A percentile compares a stretch with the other conserved stretches of the same genome.
Evolutionary conservation across 108 stramenopile species (phyloP).

Genomic region (Ochromonas danica): DNA sequence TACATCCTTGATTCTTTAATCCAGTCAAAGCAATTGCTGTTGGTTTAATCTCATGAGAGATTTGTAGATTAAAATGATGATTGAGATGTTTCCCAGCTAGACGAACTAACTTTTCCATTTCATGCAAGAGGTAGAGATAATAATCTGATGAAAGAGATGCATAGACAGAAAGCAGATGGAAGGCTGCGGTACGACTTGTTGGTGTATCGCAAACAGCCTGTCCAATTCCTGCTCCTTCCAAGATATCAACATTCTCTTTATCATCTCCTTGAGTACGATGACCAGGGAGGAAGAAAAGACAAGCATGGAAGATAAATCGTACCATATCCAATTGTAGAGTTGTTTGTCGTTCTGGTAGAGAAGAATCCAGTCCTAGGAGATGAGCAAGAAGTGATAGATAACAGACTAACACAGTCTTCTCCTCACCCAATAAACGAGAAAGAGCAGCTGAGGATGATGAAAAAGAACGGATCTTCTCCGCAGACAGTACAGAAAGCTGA

Average conservation of each 20-base stretch:
- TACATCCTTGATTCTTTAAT: slow-evolving; percentile 94
- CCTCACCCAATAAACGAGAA: no score
- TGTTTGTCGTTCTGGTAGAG: no score
- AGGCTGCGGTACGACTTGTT: neutral
- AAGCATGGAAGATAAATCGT: no score
- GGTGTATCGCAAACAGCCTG: slow-evolving; percentile 6
- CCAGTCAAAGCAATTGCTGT: slow-evolving; percentile 55
- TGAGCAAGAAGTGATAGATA: no score
- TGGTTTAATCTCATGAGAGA: slow-evolving; percentile 20
- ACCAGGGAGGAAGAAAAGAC: no score
- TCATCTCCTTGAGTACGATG: no score
- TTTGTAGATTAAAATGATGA: slow-evolving; percentile 9
- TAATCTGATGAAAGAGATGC: neutral
- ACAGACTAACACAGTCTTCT: no score
- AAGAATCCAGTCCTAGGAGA: no score
- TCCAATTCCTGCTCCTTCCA: neutral
- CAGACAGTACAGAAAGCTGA: no score
- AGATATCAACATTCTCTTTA: neutral
- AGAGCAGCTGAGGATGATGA: no score
- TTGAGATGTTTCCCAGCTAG: slow-evolving; percentile 16
- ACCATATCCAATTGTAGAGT: no score
- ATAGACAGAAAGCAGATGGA: neutral
- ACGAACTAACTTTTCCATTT: neutral
- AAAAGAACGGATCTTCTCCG: no score
- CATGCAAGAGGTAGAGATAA: neutral